Evolutionary conservation across 352 stramenopile genomes (phyloP), one percentile per base, ranked within the genome.

Genomic region (Globisporangium spiculum): DNA sequence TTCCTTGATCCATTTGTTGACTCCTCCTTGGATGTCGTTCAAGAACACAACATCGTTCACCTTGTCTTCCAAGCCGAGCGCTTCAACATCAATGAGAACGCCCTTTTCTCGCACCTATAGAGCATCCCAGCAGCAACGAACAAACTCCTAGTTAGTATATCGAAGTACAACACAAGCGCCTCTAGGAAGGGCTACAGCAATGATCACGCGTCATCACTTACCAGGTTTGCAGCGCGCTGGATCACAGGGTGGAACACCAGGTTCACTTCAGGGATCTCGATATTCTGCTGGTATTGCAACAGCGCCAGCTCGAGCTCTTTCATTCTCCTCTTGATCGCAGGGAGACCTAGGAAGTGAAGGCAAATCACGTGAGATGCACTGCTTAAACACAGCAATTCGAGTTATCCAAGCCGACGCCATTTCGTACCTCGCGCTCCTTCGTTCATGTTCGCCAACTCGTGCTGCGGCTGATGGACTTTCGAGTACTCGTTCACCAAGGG

Each of bases 1-100:
- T 71, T 98, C 94, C 71, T 96, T 97, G 68, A 98, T 96, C 94
- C 94, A 98, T 60, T 94, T 92, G 76, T 95, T 97, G n/a, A 98
- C 91, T 36, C 88, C 86, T 44, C 79, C 86, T 67, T 96, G 89
- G 24, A 96, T 94, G 12, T 90, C 86, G 68, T 96, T 96, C 4
- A 96, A 68, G 66, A 96, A 96, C 0, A 77, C 73, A n/a, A 89
- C 76, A 68, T 96, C 89, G 57, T 91, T 81, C 50, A 96, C 77
- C 52, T 93, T 92, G 6, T 95, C 86, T 67, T 94, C 84, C 6
- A 96, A 65, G 0, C 86, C 88, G 1, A 96, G 75, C 10, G 83
- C 80, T 64, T 96, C 88, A 38, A 96, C 78, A 72, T 96, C 88
- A 30, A 95, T 92, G 30, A 85, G 53, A 27, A 88, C 74, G 10